Base-by-base conservation (phyloP, 805 yeast genomes). In the Saccharomyces kudriavzevii region DNA sequence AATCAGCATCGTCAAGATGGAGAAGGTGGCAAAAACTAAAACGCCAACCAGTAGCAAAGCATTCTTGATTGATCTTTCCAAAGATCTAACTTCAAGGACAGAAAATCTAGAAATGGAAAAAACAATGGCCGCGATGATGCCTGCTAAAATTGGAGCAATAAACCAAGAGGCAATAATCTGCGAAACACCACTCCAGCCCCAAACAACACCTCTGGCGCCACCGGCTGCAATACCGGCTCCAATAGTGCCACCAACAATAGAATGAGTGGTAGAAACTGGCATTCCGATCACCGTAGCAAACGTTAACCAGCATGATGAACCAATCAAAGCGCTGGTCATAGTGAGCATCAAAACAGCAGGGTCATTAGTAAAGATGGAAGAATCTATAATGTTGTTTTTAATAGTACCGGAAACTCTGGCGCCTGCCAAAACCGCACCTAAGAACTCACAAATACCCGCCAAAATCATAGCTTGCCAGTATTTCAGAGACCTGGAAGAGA, bases 241-340 rank as follows among this genome's bases (percentile, higher is more conserved):
- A 55, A 85, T 83, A 45, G 83, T 77, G 45, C 82, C 90, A 62
- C 91, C 91, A 50, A 85, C 85, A 58, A 86, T 84, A 9, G 89
- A 82, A 64, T 86, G 91, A 10, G 92, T 85, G 17, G 91, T 84
- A 20, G 91, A 85, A 46, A 85, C 90, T n/a, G 91, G 91, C 79
- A 83, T 77, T 57, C 88, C 87, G 30, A 84, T 69, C 2, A 66
- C 56, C 14, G 91, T 86, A 43, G 91, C 91, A 55, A 82, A 52
- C 4, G 85, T 71, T 52, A 85, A 74, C 91, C 91, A 85, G 28
- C 74, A 47, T 1, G 91, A 82, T 4, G 89, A 83, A 47, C 91
- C 92, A 52, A 84, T 80, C 52, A 84, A 71, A 29, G 92, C 91
- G 72, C 86, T 81, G 20, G 85, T 76, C 91, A 85, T 85, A 28